Evolutionary conservation across 1,139 yeast genomes (phyloP).

Genomic region (Taphrina betulina): DNA sequence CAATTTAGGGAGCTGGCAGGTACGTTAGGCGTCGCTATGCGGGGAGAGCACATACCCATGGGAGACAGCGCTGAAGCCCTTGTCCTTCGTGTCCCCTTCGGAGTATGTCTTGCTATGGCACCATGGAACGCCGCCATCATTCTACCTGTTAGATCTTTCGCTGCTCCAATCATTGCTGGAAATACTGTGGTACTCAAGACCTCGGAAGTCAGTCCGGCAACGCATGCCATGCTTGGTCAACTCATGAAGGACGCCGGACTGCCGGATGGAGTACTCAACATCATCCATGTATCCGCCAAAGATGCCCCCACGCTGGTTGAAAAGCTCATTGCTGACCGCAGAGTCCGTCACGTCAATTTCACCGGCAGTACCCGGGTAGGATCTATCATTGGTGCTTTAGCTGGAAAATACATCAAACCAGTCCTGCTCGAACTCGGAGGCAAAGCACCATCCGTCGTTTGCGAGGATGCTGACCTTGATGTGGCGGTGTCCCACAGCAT

Average conservation of each 20-base stretch:
- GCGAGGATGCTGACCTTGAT: conserved; percentile 68
- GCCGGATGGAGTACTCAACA: conserved; percentile 68
- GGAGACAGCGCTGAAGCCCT: conserved; percentile 36
- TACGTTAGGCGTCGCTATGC: not conserved
- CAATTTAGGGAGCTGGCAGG: not conserved
- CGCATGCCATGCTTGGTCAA: conserved; percentile 57
- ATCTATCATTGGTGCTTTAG: conserved; percentile 55
- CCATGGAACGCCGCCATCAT: conserved; percentile 56
- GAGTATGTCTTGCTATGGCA: conserved; percentile 52
- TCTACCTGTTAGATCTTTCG: conserved; percentile 42
- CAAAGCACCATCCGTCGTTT: conserved; percentile 73
- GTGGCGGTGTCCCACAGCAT: conserved; percentile 60
- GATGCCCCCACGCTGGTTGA: conserved; percentile 51
- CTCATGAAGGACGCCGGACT: conserved; percentile 64
- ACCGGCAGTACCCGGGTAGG: conserved; percentile 67
- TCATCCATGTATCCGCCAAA: conserved; percentile 58
- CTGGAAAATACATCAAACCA: conserved; percentile 64
- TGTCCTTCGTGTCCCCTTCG: conserved; percentile 49
- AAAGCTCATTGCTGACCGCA: conserved; percentile 58
- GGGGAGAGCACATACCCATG: not conserved
- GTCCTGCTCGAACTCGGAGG: conserved; percentile 89
- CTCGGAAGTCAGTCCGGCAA: conserved; percentile 65
- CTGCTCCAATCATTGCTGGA: conserved; percentile 59
- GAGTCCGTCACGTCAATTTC: conserved; percentile 65
- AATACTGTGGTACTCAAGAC: conserved; percentile 64